These are phyloP conservation scores for Microglena sp. DNA, from an alignment of 139 green algal species.

Conservation along the genomic window DNA sequence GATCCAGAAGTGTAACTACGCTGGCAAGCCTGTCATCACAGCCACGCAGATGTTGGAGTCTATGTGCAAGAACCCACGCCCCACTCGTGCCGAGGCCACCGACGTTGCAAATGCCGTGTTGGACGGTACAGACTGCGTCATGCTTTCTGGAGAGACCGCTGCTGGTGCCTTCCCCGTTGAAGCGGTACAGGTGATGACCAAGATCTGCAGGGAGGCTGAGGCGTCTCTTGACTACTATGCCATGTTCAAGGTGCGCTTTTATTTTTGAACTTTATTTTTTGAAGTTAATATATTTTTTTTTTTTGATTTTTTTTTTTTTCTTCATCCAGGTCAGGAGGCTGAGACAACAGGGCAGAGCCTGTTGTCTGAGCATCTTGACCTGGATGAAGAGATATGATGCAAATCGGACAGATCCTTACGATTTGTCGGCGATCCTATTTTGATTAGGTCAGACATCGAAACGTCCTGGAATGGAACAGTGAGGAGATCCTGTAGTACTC, in stretches of 20 bases:
- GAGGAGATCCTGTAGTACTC: no score
- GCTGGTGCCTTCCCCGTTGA: slow-evolving; percentile 81
- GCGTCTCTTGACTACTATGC: slow-evolving; percentile 87
- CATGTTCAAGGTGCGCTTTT: slow-evolving; percentile 79
- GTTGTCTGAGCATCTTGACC: no score
- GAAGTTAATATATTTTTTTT: no score
- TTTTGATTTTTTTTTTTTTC: no score
- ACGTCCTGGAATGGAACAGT: no score
- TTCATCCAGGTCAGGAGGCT: no score
- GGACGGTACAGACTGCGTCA: slow-evolving; percentile 94
- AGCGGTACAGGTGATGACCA: slow-evolving; percentile 65
- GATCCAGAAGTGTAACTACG: slow-evolving; percentile 91
- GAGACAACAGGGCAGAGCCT: no score
- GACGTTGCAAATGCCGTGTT: slow-evolving; percentile 95
- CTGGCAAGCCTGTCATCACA: slow-evolving; percentile 94
- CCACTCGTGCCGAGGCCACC: slow-evolving; percentile 88
- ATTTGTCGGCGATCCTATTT: no score
- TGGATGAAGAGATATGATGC: no score
- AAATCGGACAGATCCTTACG: no score
- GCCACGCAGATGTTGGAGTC: slow-evolving; percentile 84
- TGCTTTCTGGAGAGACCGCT: slow-evolving; percentile 96
- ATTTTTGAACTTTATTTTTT: no score
- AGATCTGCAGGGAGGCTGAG: slow-evolving; percentile 89
- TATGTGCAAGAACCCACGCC: slow-evolving; percentile 90
- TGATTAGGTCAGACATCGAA: no score